Base-by-base conservation (phyloP, 1,139 yeast species). In the Hyphopichia pseudoburtonii region DNA sequence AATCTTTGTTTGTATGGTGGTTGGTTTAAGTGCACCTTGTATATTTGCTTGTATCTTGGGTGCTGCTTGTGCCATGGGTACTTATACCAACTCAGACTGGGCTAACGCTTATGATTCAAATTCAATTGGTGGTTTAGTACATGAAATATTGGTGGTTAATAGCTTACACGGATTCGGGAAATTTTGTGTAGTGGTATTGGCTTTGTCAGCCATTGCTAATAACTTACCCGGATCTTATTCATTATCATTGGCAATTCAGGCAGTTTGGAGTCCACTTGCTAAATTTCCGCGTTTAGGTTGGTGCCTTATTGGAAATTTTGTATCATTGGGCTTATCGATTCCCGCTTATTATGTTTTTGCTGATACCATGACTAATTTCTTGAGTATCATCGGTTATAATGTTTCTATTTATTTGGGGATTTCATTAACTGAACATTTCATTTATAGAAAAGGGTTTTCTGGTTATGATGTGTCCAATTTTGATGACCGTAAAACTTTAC, bases 341-440 rank as follows among this genome's bases (percentile, higher is more conserved):
- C 66, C 66, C 5, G 66, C 65, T 3, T 61, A 60, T 42, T 61
- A 62, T 41, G 52, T 51, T 14, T 62, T 62, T 40, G 54, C 46
- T 18, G 52, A 44, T 9, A 50, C 63, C 16, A 60, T 62, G 62
- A 46, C 56, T 8, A 57, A 60, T 41, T 62, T 62, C 42, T 47
- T 61, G 45, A 55, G 60, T 16, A 59, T 62, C 34, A 52, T 62
- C 28, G 50, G 62, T 11, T 62, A 62, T 42, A 54, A 57, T 32
- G 60, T 57, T 6, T 54, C 65, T 5, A 60, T 62, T 30, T 62
- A 60, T 44, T 39, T 57, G 27, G 62, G 62, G 11, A 50, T 60
- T 17, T 38, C 61, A 1, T 36, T 56, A 21, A 46, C 63, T 5
- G 66, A 62, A 38, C 66, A 60, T 40, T 54, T 50, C 31, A 40